These are phyloP conservation scores for Nymphaea thermarum DNA, from an alignment of 164 flowering plant genomes.

Conservation along the genomic window DNA sequence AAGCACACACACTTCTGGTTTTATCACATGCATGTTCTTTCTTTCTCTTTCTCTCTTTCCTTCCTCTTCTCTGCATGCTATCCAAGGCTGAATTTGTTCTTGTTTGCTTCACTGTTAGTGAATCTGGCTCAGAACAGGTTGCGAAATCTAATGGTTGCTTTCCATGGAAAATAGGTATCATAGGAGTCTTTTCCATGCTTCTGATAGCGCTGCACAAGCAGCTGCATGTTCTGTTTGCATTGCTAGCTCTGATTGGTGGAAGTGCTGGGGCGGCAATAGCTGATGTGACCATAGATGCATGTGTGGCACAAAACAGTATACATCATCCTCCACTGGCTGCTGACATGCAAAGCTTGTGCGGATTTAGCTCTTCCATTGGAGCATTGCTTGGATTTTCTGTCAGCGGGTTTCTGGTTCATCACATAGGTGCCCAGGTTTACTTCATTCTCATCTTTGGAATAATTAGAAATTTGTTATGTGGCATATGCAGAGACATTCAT, in stretches of 20 bases:
- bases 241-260: slow-evolving; percentile 56
- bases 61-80: no score
- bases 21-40: no score
- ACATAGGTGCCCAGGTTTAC: slow-evolving; percentile 74
- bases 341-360: slow-evolving; percentile 92
- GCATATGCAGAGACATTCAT: background rate
- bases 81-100: no score
- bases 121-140: no score
- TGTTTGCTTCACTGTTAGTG: no score
- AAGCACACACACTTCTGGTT: no score
- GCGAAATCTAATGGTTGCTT: background rate
- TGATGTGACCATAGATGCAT: slow-evolving; percentile 95
- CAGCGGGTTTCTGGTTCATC: slow-evolving; percentile 82
- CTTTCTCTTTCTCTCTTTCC: no score
- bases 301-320: slow-evolving; percentile 85
- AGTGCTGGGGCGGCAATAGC: slow-evolving; percentile 94
- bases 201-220: slow-evolving; percentile 44
- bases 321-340: slow-evolving; percentile 62
- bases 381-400: slow-evolving; percentile 64
- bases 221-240: slow-evolving; percentile 55
- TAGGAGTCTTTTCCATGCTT: slow-evolving; percentile 64
- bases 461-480: background rate
- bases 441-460: background rate
- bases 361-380: slow-evolving; percentile 66
- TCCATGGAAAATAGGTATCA: slow-evolving; percentile 38